Evolutionary conservation across 208 protist genomes (phyloP).

Genomic region (Trypanosoma avium): DNA sequence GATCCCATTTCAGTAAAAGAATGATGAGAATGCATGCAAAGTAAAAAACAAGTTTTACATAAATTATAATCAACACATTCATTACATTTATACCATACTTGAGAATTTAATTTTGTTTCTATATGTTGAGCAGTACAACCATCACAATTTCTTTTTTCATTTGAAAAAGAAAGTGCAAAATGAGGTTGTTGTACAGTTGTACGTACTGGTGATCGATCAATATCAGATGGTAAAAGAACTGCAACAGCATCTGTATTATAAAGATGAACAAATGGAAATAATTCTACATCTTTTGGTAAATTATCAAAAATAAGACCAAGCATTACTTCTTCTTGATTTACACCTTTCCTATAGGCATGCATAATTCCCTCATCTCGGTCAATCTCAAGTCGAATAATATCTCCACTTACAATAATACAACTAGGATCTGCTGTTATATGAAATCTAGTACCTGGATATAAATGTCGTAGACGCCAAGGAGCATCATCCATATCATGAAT

Average conservation of each 20-base stretch:
- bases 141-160: slow-evolving; percentile 68
- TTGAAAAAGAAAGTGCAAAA: slow-evolving; percentile 50
- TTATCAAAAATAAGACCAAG: slow-evolving; percentile 87
- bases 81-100: slow-evolving; percentile 89
- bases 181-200: slow-evolving; percentile 73
- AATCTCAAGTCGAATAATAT: slow-evolving; percentile 82
- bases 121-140: slow-evolving; percentile 60
- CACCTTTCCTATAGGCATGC: slow-evolving; percentile 81
- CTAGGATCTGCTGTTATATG: slow-evolving; percentile 68
- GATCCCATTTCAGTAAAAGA: slow-evolving; percentile 82
- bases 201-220: slow-evolving; percentile 42
- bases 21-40: slow-evolving; percentile 83
- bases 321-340: slow-evolving; percentile 68
- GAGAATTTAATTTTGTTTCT: slow-evolving; percentile 40
- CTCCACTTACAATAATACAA: slow-evolving; percentile 89
- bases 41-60: slow-evolving; percentile 74
- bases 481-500: slow-evolving; percentile 90
- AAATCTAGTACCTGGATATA: slow-evolving; percentile 56
- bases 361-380: slow-evolving; percentile 76
- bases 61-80: slow-evolving; percentile 89
- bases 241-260: slow-evolving; percentile 90
- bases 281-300: slow-evolving; percentile 46
- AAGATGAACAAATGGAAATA: slow-evolving; percentile 87
- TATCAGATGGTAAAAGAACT: slow-evolving; percentile 73
- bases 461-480: slow-evolving; percentile 78